phyloP scores from a whole-genome alignment of 225 moss, liverwort and hornwort genomes.

The Climacium dendroides region DNA sequence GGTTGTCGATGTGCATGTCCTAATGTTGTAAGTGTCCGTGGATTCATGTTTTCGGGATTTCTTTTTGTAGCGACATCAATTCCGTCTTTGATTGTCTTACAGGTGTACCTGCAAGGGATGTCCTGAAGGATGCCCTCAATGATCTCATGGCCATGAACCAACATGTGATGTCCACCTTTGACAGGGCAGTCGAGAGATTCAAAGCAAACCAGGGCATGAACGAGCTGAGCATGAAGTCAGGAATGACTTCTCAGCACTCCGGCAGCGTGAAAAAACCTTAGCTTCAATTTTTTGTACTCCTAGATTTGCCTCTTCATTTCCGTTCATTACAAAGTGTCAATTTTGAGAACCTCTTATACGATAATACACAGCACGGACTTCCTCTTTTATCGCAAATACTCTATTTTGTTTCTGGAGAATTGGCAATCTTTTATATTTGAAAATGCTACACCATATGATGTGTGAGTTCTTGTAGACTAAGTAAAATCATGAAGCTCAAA shows the following conservation, averaged over 20 bases:
- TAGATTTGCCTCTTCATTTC: neutral
- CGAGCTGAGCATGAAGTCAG: conserved; percentile 66
- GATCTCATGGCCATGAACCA: conserved; percentile 60
- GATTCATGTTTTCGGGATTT: neutral
- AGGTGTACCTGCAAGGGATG: conserved; percentile 60
- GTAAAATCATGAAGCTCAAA: neutral
- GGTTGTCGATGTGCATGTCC: neutral
- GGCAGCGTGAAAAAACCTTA: conserved; percentile 16
- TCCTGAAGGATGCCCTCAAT: conserved; percentile 65
- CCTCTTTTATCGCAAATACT: neutral
- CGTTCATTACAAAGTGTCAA: neutral
- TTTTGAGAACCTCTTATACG: neutral
- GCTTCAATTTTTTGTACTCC: neutral
- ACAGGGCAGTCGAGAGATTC: conserved; percentile 51
- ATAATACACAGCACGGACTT: neutral
- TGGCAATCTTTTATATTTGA: neutral
- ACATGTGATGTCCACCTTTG: conserved; percentile 16
- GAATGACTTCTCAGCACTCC: conserved; percentile 55
- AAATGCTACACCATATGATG: neutral
- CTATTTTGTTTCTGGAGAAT: neutral
- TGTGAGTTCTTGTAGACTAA: neutral
- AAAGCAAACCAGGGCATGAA: conserved; percentile 46
- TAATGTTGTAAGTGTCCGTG: neutral
- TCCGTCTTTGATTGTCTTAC: neutral
- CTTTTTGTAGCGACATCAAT: neutral